Base-by-base conservation (phyloP, 768 basidiomycete genomes). In the Hericium alpestre region DNA sequence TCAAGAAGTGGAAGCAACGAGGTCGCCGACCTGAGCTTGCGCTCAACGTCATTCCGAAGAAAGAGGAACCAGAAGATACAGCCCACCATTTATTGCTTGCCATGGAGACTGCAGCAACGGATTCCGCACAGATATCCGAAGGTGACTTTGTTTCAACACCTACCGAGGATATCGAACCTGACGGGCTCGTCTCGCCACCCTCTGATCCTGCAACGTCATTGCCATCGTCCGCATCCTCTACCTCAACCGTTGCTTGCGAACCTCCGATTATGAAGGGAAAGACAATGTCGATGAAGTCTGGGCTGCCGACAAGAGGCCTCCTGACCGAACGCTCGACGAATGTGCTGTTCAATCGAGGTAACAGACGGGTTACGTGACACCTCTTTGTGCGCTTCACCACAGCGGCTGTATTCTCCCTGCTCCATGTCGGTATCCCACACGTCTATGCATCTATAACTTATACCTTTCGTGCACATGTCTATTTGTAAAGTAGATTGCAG, bases 1-100 rank as follows among this genome's bases (percentile, higher is more conserved):
- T 93, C 50, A 72, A 74, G 46, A 70, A 73, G 39, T 80, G 80
- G 66, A 71, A 71, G 52, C 69, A 54, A 41, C 54, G 43, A 13
- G n/a, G n/a, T 15, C 55, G 10, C 32, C 32, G 32, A 32, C 32
- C 32, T 32, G 32, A 32, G 32, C 32, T 32, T 32, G 32, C 32
- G 32, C 32, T 32, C 32, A 32, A 53, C 32, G 59, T 25, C 40
- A 46, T 10, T 10, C 16, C 51, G n/a, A 46, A 38, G 27, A 46
- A 37, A 18, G 39, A 55, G 38, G 48, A 40, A 4, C 22, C 32
- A n/a, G 58, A 59, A 5, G 50, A 39, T 46, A 23, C 46, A 3
- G 60, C 55, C 25, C 51, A 51, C 5, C 38, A 48, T 15, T 32
- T 32, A 6, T 32, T 32, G 32, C 32, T 32, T 32, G 32, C 32